Percentiles rank a stretch among this genome's conserved stretches.
Evolutionary conservation across 345 rosid genomes (phyloP).

Genomic region (Streptanthus diversifolius): DNA sequence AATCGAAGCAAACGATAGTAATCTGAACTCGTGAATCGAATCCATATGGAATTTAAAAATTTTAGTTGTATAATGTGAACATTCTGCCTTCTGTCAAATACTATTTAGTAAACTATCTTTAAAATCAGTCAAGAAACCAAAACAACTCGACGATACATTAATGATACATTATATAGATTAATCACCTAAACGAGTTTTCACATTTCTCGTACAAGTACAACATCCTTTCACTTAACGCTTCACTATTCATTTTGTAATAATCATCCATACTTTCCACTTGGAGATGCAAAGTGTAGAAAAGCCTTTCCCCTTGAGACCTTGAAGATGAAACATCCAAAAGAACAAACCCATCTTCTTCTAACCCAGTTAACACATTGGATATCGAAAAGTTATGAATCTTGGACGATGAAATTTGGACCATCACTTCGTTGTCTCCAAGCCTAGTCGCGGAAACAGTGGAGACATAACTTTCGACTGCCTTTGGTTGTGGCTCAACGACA

Average conservation of each 20-base stretch:
- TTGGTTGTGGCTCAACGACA: slow-evolving; percentile 19
- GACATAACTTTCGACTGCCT: not conserved
- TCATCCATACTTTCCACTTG: slow-evolving; percentile 41
- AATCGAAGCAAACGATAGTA: too few relatives aligned
- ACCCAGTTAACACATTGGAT: slow-evolving; percentile 33
- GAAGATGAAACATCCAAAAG: slow-evolving; percentile 55
- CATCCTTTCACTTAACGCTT: slow-evolving; percentile 37
- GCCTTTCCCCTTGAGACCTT: slow-evolving; percentile 46
- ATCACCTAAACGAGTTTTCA: slow-evolving; percentile 3
- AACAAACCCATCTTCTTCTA: slow-evolving; percentile 47
- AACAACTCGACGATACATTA: not conserved
- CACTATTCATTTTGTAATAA: slow-evolving; percentile 19
- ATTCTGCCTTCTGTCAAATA: not conserved
- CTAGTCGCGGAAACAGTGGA: slow-evolving; percentile 37
- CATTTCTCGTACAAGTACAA: slow-evolving; percentile 31
- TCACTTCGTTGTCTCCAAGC: slow-evolving; percentile 43
- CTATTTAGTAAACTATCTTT: not conserved
- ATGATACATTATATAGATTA: not conserved
- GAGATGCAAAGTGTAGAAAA: slow-evolving; percentile 53
- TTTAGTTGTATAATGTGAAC: not conserved
- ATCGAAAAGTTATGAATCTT: slow-evolving; percentile 37
- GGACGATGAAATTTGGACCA: slow-evolving; percentile 41
- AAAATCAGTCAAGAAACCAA: slow-evolving; percentile 1
- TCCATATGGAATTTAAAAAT: not conserved
- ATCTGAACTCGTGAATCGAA: not conserved